Evolutionary conservation across 2,329 filamentous ascomycete genomes (phyloP).

Genomic region (Fusarium chuoi): DNA sequence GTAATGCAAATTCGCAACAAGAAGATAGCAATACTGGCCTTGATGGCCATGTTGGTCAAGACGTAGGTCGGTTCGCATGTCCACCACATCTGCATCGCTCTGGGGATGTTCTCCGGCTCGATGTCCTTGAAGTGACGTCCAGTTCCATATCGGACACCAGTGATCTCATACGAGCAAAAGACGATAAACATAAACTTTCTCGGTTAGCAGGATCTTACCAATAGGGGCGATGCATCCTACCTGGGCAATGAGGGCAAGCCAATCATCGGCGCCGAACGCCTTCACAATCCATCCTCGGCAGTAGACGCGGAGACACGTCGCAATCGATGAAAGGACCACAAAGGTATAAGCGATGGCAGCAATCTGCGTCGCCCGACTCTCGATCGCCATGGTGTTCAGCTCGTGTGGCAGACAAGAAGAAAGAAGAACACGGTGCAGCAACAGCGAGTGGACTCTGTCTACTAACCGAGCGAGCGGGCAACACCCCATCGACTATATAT

Average conservation of each 20-base stretch:
- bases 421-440: background rate
- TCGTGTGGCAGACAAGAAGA: background rate
- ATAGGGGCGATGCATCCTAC: conserved; percentile 31
- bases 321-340: conserved; percentile 48
- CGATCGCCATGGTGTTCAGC: conserved; percentile 5
- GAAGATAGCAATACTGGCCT: conserved; percentile 54
- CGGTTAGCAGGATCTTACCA: background rate
- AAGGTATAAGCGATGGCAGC: conserved; percentile 46
- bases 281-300: conserved; percentile 48
- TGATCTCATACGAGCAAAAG: background rate
- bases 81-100: conserved; percentile 52
- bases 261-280: conserved; percentile 48
- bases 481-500: conserved; percentile 3
- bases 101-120: conserved; percentile 18
- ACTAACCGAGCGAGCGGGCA: background rate
- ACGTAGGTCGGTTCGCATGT: conserved; percentile 56
- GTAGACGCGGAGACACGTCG: conserved; percentile 46
- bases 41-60: conserved; percentile 48
- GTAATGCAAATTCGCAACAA: conserved; percentile 50
- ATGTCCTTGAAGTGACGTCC: conserved; percentile 15
- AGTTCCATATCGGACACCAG: conserved; percentile 12
- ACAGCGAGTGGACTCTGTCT: background rate
- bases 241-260: conserved; percentile 47
- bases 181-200: conserved; percentile 18
- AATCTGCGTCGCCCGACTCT: conserved; percentile 33